Evolutionary conservation across 2,329 filamentous ascomycete species (phyloP).

Genomic region (Pseudocercospora macadamiae): DNA sequence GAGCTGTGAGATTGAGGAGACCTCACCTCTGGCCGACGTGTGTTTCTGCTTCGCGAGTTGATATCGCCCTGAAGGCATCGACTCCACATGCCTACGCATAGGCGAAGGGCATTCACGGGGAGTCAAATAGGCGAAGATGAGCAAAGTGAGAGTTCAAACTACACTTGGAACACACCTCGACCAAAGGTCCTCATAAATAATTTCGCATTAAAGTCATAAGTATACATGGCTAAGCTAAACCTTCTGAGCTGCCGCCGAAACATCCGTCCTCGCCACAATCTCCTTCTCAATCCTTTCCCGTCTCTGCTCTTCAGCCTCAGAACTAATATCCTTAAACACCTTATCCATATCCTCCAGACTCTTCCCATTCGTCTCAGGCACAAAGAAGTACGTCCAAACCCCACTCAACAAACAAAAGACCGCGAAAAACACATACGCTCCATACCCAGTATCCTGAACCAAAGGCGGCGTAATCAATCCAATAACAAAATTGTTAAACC

Average conservation of each 20-base stretch:
- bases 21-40: no score
- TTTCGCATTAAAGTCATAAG: not conserved
- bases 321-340: constrained; percentile 33
- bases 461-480: constrained; percentile 46
- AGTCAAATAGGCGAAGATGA: no score
- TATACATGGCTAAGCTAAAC: not conserved
- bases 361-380: constrained; percentile 60
- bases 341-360: constrained; percentile 36
- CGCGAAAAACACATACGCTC: constrained; percentile 64
- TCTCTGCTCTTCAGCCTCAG: constrained; percentile 30
- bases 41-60: no score
- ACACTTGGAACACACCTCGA: no score
- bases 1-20: no score
- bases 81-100: no score
- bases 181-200: no score
- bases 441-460: constrained; percentile 57
- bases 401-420: constrained; percentile 55
- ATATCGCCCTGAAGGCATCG: no score
- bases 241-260: not conserved
- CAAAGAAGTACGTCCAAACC: constrained; percentile 57
- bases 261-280: constrained; percentile 20
- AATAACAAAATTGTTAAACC: constrained; percentile 66
- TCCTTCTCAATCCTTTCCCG: constrained; percentile 33
- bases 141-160: no score
- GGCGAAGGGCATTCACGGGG: no score